Conservation (phyloP, 2,329 filamentous ascomycete genomes). For the Colletotrichum costaricense region DNA sequence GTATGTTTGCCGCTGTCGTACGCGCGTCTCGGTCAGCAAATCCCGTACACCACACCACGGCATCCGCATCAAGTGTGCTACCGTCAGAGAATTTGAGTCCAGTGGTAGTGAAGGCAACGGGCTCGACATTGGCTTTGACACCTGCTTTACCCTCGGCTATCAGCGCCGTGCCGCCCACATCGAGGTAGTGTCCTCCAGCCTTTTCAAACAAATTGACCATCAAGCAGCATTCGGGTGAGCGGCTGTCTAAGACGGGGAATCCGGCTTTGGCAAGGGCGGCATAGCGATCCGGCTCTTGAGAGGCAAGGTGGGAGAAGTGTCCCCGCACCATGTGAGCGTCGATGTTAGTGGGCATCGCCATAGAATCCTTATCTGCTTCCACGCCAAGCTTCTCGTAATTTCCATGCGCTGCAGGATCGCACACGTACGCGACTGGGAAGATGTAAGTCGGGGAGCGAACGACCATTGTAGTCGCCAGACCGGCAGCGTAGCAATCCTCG, state of each 20-base stretch:
- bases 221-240: slow-evolving; percentile 6
- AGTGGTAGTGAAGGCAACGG: slow-evolving; percentile 41
- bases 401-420: not conserved
- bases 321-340: not conserved
- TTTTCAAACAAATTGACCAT: slow-evolving; percentile 41
- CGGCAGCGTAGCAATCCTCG: slow-evolving; percentile 45
- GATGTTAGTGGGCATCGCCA: slow-evolving; percentile 5
- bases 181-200: slow-evolving; percentile 48
- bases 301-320: not conserved
- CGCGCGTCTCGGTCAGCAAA: slow-evolving; percentile 46
- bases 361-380: not conserved
- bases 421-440: slow-evolving; percentile 43
- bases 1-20: slow-evolving; percentile 41
- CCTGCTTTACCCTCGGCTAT: slow-evolving; percentile 43
- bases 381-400: slow-evolving; percentile 34
- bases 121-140: slow-evolving; percentile 42
- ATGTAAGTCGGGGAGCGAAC: slow-evolving; percentile 49
- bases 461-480: slow-evolving; percentile 46
- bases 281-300: slow-evolving; percentile 23
- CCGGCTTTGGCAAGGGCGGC: not conserved
- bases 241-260: slow-evolving; percentile 15
- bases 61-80: slow-evolving; percentile 44
- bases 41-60: slow-evolving; percentile 50
- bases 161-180: slow-evolving; percentile 42
- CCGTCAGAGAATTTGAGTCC: slow-evolving; percentile 46